Conservation (phyloP, 2,329 filamentous ascomycete genomes). For the Kalmusia sp. region DNA sequence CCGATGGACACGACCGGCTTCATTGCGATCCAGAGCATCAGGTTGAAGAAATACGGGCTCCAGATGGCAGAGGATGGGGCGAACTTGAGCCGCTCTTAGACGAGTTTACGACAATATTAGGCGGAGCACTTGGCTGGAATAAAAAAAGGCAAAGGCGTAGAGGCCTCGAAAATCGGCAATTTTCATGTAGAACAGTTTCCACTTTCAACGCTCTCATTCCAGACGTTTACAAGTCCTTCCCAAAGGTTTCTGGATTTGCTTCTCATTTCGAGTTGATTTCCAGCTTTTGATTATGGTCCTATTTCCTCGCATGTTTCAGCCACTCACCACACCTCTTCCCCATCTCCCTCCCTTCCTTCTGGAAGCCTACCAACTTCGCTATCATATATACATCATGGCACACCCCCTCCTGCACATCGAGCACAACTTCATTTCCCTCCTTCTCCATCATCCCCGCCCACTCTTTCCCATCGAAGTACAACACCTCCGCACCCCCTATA, state of each 20-base stretch:
- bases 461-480: slow-evolving; percentile 50
- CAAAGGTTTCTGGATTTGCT: too few species aligned
- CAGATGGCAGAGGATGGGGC: slow-evolving; percentile 46
- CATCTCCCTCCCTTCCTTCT: slow-evolving; percentile 42
- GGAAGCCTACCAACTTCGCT: slow-evolving; percentile 52
- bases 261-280: too few species aligned
- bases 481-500: slow-evolving; percentile 50
- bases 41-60: slow-evolving; percentile 53
- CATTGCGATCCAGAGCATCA: slow-evolving; percentile 73
- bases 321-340: slow-evolving; percentile 50
- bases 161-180: not conserved
- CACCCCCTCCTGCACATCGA: slow-evolving; percentile 50
- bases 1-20: slow-evolving; percentile 72
- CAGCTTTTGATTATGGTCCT: too few species aligned
- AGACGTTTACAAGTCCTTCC: not conserved
- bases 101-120: too few species aligned
- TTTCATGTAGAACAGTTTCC: slow-evolving; percentile 2
- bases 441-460: slow-evolving; percentile 48
- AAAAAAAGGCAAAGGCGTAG: not conserved
- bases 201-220: not conserved
- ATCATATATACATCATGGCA: slow-evolving; percentile 57
- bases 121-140: too few species aligned
- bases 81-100: slow-evolving; percentile 9
- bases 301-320: slow-evolving; percentile 25
- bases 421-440: slow-evolving; percentile 50